phyloP scores from a whole-genome alignment of 805 yeast genomes.

The Metschnikowia lochheadii region DNA sequence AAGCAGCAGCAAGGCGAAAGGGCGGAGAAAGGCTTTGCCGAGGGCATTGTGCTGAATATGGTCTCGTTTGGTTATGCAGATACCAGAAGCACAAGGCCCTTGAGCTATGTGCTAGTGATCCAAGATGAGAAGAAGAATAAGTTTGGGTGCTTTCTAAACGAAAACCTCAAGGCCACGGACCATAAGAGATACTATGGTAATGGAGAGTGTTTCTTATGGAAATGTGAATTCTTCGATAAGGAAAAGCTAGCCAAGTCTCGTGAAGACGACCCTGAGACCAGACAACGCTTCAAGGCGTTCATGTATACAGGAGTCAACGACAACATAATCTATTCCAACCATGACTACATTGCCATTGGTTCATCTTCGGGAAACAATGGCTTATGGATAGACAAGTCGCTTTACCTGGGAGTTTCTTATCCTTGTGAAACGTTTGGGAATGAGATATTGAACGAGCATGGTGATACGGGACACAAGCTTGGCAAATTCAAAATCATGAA shows the following conservation, averaged over 20 bases:
- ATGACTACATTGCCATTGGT: constrained; percentile 75
- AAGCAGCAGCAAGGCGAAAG: constrained; percentile 9
- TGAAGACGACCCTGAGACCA: constrained; percentile 6
- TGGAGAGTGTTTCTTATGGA: constrained; percentile 95
- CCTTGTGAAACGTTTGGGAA: constrained; percentile 86
- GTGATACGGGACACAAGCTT: constrained; percentile 18
- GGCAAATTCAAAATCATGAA: constrained; percentile 72
- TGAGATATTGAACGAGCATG: constrained; percentile 51
- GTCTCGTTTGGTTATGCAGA: constrained; percentile 24
- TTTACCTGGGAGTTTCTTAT: constrained; percentile 73
- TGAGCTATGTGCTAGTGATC: constrained; percentile 73
- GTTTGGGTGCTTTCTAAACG: constrained; percentile 81
- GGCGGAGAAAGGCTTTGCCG: constrained; percentile 34
- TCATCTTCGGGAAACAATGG: constrained; percentile 94
- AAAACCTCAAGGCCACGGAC: constrained; percentile 65
- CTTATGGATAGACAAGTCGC: constrained; percentile 74
- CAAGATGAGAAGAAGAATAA: constrained; percentile 58
- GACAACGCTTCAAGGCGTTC: constrained; percentile 62
- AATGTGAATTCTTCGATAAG: constrained; percentile 44
- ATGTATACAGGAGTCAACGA: constrained; percentile 88
- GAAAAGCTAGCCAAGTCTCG: constrained; percentile 9
- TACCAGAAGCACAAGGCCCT: constrained; percentile 28
- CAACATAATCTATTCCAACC: constrained; percentile 77
- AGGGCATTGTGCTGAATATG: constrained; percentile 29
- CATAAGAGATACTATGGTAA: constrained; percentile 79